A percentile compares a stretch with the other conserved stretches of the same genome.
Conservation (phyloP, 495 filamentous ascomycete species). For the Podospora appendiculata region DNA sequence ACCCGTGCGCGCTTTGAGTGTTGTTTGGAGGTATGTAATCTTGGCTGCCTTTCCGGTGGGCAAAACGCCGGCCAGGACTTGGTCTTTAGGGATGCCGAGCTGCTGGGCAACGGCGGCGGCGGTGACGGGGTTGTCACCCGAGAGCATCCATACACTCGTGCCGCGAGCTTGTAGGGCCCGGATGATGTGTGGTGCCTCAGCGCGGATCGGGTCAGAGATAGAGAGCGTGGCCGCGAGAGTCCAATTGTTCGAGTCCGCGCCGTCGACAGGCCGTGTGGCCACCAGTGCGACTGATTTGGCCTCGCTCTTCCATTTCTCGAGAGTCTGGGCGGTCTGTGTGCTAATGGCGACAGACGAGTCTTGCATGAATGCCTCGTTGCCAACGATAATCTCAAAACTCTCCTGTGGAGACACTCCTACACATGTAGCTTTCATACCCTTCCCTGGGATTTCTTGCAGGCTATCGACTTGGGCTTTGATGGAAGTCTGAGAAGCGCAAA, state of each 20-base stretch:
- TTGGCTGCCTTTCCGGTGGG: constrained; percentile 82
- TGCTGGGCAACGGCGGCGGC: constrained; percentile 67
- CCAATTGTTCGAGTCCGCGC: constrained; percentile 14
- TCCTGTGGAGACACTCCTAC: constrained; percentile 22
- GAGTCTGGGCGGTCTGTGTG: constrained; percentile 25
- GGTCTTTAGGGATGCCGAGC: constrained; percentile 63
- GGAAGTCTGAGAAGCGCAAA: constrained; percentile 40
- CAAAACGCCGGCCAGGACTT: constrained; percentile 83
- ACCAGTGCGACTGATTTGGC: constrained; percentile 70
- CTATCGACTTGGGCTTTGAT: constrained; percentile 30
- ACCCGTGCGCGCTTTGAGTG: constrained; percentile 32
- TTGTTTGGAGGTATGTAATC: constrained; percentile 67
- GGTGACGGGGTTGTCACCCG: constrained; percentile 73
- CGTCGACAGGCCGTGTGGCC: constrained; percentile 32
- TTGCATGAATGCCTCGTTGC: constrained; percentile 70
- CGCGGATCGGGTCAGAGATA: constrained; percentile 68
- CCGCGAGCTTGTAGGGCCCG: constrained; percentile 55
- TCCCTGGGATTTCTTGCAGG: constrained; percentile 71
- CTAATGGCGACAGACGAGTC: constrained; percentile 32
- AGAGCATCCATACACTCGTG: constrained; percentile 84
- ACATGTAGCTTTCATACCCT: constrained; percentile 70
- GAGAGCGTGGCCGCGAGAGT: constrained; percentile 45
- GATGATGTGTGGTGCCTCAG: constrained; percentile 63
- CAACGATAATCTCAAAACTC: constrained; percentile 63
- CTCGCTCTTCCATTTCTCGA: constrained; percentile 59